Evolutionary conservation across 2,329 filamentous ascomycete species (phyloP), one percentile per base, ranked within the genome.

Genomic region (Trichoderma sp.): DNA sequence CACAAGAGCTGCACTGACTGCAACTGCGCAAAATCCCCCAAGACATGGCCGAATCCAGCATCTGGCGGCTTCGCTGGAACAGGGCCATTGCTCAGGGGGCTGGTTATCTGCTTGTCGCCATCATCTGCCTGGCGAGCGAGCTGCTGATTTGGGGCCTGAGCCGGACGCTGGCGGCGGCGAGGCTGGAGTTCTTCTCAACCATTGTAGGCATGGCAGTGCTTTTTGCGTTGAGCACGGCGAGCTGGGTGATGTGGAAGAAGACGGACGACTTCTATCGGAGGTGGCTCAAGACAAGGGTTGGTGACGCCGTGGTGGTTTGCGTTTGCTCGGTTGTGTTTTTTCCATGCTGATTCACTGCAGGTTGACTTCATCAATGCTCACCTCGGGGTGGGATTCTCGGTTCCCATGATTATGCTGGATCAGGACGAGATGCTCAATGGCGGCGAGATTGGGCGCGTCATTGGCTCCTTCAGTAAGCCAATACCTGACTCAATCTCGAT

Each of bases 331-430:
- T n/a, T 34, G 57, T 8, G 18, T 43, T 43, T 60, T 60, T n/a
- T 12, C 9, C 30, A 30, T 51, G 21, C 28, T 32, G 6, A 24
- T 51, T 62, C 61, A 58, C 26, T 47, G 1, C 64, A 87, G 85
- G 80, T 86, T 26, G 82, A 87, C 62, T 81, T 87, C 11, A 81
- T 87, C 68, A 88, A 88, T 73, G 77, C 81, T 3, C 84, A 88
- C 75, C 82, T 88, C 74, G 85, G 86, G 0, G 76, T 87, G 6
- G 86, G 84, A 3, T 88, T 88, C 74, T 83, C 84, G 0, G 81
- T 87, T 3, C 86, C 86, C 0, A 81, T 88, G 3, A 78, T 86
- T 2, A 84, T 84, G 79, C 81, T 87, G 15, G 81, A 82, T 51
- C 75, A 79, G n/a, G 75, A 77, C 3, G 73, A 81, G 7, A 74